Base-by-base conservation (phyloP, 768 basidiomycete species). In the Piloderma croceum region DNA sequence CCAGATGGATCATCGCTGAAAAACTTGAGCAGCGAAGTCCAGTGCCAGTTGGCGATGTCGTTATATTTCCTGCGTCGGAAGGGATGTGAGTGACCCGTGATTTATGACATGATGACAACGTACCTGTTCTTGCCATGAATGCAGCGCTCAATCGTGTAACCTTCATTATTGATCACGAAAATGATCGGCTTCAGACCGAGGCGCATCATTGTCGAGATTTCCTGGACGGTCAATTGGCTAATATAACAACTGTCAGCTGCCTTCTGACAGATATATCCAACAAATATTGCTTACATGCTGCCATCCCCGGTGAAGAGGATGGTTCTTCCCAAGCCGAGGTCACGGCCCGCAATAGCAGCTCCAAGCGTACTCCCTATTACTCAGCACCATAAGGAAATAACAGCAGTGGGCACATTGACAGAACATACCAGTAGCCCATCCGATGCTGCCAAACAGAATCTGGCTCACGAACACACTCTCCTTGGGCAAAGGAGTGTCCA, bases 361-460 rank as follows among this genome's bases (percentile, higher is more conserved):
- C 91, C 90, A 0, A 92, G 73, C 13, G 76, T 73, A 33, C 76
- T 76, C 6, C 78, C 76, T 76, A 34, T 17, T 23, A 36, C 7
- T 22, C 9, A 2, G n/a, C 40, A 6, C 7, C n/a, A n/a, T n/a
- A n/a, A n/a, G n/a, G 31, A 24, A 37, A 44, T 17, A 34, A 5
- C n/a, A 17, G 27, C 31, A 36, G 20, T 23, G 36, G 25, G 19
- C 18, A 24, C 13, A 21, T 23, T 5, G 34, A 12, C 6, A 2
- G 0, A 7, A 50, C 69, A 64, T 58, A 67, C 89, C 88, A 29
- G 85, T 78, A 13, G 83, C 79, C 83, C 84, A 96, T 0, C 93
- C 93, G 49, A 97, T 96, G 43, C 83, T 83, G 36, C 93, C 92
- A 82, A 87, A 96, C 5, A 96, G 63, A 37, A 94, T 78, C 61